Conservation (phyloP, 163 green algal genomes). For the Coccomyxa subellipsoidea region DNA sequence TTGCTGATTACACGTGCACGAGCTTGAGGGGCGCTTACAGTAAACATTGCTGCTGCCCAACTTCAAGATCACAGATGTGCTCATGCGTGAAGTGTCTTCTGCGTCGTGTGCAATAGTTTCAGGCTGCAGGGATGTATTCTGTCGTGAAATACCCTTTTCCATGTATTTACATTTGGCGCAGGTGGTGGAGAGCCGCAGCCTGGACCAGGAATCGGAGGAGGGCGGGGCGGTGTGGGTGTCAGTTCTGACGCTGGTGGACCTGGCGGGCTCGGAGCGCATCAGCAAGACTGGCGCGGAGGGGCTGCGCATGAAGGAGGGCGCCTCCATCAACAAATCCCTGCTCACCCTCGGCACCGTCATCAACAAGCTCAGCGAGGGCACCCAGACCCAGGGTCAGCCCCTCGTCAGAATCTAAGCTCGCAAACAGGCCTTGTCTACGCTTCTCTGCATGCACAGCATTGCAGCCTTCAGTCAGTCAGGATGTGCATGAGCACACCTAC, state of each 20-base stretch:
- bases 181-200: slow-evolving; percentile 77
- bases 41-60: no score
- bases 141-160: no score
- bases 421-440: neutral
- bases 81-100: no score
- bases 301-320: slow-evolving; percentile 91
- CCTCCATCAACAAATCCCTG: slow-evolving; percentile 96
- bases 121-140: no score
- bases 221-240: slow-evolving; percentile 84
- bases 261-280: slow-evolving; percentile 87
- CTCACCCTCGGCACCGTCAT: slow-evolving; percentile 96
- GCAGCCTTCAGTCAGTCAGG: no score
- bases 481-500: no score
- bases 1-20: no score
- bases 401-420: neutral
- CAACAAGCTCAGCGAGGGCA: slow-evolving; percentile 92
- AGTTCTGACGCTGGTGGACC: slow-evolving; percentile 90
- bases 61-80: no score
- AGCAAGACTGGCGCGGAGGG: slow-evolving; percentile 91
- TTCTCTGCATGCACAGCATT: no score
- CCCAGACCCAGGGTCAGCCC: slow-evolving; percentile 39
- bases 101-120: no score
- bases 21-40: no score
- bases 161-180: no score
- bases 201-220: slow-evolving; percentile 41